Evolutionary conservation across 305 asterid genomes (phyloP).

Genomic region (Solanum aculeatissimum): DNA sequence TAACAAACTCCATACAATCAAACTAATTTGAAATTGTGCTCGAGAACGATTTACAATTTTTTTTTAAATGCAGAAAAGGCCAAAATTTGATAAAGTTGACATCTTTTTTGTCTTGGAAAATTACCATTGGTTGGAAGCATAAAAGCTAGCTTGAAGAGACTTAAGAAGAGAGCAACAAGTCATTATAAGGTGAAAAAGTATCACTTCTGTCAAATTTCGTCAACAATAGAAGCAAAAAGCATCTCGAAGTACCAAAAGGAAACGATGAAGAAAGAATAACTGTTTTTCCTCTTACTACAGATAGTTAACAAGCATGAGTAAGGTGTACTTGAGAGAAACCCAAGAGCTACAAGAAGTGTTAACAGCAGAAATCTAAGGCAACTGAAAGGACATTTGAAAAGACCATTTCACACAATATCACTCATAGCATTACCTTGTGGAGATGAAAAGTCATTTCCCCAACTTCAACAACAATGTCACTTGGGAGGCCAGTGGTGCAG

Average conservation of each 20-base stretch:
- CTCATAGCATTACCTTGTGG: constrained; percentile 55
- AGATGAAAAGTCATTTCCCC: constrained; percentile 95
- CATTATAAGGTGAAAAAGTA: neutral
- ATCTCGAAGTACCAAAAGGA: neutral
- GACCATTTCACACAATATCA: neutral
- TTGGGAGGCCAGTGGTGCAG: constrained; percentile 92
- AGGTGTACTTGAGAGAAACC: neutral
- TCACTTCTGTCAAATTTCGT: neutral
- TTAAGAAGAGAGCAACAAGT: neutral
- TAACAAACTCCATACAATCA: neutral
- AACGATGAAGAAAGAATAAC: neutral
- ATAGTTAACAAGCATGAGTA: neutral
- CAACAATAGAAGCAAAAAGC: neutral
- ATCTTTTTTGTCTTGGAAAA: neutral
- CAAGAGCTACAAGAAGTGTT: neutral
- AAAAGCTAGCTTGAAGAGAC: neutral
- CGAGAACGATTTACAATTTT: neutral
- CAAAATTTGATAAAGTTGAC: neutral
- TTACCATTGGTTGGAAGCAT: neutral
- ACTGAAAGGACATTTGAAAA: neutral
- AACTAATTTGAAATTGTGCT: neutral
- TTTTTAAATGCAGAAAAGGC: neutral
- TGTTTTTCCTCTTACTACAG: neutral
- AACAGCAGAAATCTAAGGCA: neutral
- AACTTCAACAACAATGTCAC: constrained; percentile 85